Conservation (phyloP, 2,329 filamentous ascomycete species). For the Colletotrichum gloeosporioides region DNA sequence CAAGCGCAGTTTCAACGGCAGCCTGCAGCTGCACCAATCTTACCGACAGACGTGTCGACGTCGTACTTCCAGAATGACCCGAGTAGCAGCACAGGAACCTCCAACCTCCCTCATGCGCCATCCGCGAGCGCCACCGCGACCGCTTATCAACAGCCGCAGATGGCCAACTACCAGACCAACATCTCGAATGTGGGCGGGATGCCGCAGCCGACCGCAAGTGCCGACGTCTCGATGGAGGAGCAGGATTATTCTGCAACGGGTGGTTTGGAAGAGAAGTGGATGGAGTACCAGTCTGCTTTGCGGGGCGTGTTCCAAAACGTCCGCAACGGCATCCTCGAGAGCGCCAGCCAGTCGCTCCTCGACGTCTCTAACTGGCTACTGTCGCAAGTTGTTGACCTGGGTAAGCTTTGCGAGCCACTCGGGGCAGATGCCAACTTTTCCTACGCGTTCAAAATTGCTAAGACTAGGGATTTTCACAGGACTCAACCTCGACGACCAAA, state of each 20-base stretch:
- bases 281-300: slow-evolving; percentile 66
- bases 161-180: slow-evolving; percentile 54
- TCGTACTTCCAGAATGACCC: slow-evolving; percentile 79
- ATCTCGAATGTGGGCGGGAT: slow-evolving; percentile 55
- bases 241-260: slow-evolving; percentile 62
- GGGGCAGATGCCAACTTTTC: neutral
- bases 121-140: slow-evolving; percentile 53
- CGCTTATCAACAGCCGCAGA: slow-evolving; percentile 70
- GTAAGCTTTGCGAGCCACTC: slow-evolving; percentile 41
- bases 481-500: slow-evolving; percentile 82
- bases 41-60: slow-evolving; percentile 69
- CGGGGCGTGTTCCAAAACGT: slow-evolving; percentile 75
- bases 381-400: slow-evolving; percentile 59
- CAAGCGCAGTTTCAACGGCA: slow-evolving; percentile 80
- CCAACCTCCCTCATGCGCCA: slow-evolving; percentile 56
- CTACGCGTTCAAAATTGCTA: neutral
- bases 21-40: slow-evolving; percentile 78
- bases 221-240: slow-evolving; percentile 59
- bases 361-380: slow-evolving; percentile 62
- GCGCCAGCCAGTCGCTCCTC: slow-evolving; percentile 57
- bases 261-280: slow-evolving; percentile 72
- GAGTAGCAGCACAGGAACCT: slow-evolving; percentile 63
- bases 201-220: slow-evolving; percentile 38
- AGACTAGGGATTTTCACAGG: slow-evolving; percentile 54
- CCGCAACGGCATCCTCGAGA: slow-evolving; percentile 54